Evolutionary conservation across 2,329 filamentous ascomycete species (phyloP), one percentile per base, ranked within the genome.

Genomic region (Fusarium sp.): DNA sequence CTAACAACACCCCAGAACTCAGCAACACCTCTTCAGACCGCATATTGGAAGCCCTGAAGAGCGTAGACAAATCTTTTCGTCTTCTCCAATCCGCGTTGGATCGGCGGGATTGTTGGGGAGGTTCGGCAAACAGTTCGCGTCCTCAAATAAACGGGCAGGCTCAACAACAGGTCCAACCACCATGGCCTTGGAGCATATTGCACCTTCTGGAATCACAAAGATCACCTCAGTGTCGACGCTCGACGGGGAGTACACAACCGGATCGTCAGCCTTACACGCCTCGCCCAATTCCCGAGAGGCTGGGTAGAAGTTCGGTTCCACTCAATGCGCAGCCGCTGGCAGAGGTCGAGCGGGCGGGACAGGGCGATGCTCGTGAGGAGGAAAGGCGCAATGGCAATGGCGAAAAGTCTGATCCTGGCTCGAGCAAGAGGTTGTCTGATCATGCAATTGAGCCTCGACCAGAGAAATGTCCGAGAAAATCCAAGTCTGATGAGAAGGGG

Each of bases 381-480:
- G 1, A 4, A 12, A 4, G 34, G 18, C 10, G 1, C 2, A 12
- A 12, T n/a, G 0, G 5, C 3, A 10, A 3, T 37, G 10, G 10
- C 4, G 34, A n/a, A 4, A 10, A n/a, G 34, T 37, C 34, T 37
- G 34, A 0, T 7, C 0, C 3, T n/a, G 18, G 18, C 34, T 37
- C 18, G 18, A 7, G 1, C 2, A 3, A 37, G 18, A 37, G 5
- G 3, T n/a, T 7, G 34, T 4, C 34, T n/a, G 18, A 37, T 2
- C n/a, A 37, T 37, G 34, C 34, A n/a, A n/a, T 10, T n/a, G 18
- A 37, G 18, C 18, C 4, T n/a, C 34, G 10, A 3, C 5, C 18
- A 37, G 3, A 37, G 3, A 37, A 37, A 37, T 10, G 34, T 10
- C 14, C 4, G 20, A 7, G 46, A 32, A 37, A 5, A n/a, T n/a